These are phyloP conservation scores for Angophora floribunda DNA, from an alignment of 345 rosid species.

Conservation along the genomic window DNA sequence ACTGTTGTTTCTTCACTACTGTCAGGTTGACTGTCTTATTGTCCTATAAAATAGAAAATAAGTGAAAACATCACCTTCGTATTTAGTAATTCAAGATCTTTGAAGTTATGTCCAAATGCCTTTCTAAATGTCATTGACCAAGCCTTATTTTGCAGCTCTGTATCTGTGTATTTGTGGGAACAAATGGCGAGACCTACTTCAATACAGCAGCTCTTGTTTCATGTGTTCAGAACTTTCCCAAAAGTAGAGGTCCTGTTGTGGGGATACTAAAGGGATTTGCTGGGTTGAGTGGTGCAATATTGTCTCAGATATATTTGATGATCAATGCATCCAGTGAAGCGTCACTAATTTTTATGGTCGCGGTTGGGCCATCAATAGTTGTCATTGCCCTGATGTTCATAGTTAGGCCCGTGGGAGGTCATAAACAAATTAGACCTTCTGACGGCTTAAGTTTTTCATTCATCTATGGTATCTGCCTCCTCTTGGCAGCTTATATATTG, in stretches of 20 bases:
- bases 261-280: conserved; percentile 90
- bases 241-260: conserved; percentile 70
- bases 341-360: conserved; percentile 64
- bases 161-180: conserved; percentile 62
- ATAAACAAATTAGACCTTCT: conserved; percentile 31
- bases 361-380: conserved; percentile 60
- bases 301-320: conserved; percentile 68
- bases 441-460: conserved; percentile 40
- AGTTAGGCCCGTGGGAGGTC: conserved; percentile 65
- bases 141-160: conserved; percentile 43
- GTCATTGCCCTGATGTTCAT: conserved; percentile 53
- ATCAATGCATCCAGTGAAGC: conserved; percentile 48
- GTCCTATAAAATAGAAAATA: neutral
- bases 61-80: neutral
- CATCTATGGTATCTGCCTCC: conserved; percentile 46
- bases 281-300: conserved; percentile 86
- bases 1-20: neutral
- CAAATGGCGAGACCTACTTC: conserved; percentile 86
- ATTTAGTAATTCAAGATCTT: neutral
- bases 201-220: conserved; percentile 78
- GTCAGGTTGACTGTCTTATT: neutral
- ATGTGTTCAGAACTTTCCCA: conserved; percentile 82
- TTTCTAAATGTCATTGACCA: neutral
- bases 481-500: conserved; percentile 60
- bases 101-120: neutral